Evolutionary conservation across 202 grass and related monocot species (phyloP).

Genomic region (Elaeis oleifera): DNA sequence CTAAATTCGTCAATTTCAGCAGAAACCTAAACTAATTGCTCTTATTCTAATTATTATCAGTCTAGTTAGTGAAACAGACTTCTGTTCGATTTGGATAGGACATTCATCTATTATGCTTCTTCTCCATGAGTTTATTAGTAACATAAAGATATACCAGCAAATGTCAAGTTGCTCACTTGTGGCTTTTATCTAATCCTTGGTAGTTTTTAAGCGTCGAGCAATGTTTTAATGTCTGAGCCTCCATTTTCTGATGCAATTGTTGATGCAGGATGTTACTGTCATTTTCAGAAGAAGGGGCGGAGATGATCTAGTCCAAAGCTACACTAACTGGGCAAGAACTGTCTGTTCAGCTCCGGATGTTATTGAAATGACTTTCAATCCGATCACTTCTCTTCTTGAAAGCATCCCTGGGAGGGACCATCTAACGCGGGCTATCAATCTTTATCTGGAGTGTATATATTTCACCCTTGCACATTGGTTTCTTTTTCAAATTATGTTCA

Average conservation of each 20-base stretch:
- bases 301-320: conserved; percentile 53
- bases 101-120: no score
- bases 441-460: conserved; percentile 67
- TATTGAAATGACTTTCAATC: conserved; percentile 54
- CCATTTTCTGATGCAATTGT: conserved; percentile 12
- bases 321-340: conserved; percentile 43
- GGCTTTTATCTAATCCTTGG: no score
- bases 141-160: no score
- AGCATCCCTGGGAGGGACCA: conserved; percentile 44
- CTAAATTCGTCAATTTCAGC: no score
- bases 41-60: no score
- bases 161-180: no score
- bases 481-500: neutral
- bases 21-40: no score
- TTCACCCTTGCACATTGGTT: neutral
- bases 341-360: conserved; percentile 46
- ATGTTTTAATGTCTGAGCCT: neutral
- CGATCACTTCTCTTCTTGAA: conserved; percentile 43
- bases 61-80: no score
- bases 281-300: conserved; percentile 68
- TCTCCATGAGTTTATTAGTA: no score
- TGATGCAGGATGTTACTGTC: conserved; percentile 56
- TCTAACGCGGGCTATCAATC: conserved; percentile 47
- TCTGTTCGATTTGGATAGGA: no score
- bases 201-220: neutral